Evolutionary conservation across 2,329 filamentous ascomycete species (phyloP).

Genomic region (Fusarium mexicanum): DNA sequence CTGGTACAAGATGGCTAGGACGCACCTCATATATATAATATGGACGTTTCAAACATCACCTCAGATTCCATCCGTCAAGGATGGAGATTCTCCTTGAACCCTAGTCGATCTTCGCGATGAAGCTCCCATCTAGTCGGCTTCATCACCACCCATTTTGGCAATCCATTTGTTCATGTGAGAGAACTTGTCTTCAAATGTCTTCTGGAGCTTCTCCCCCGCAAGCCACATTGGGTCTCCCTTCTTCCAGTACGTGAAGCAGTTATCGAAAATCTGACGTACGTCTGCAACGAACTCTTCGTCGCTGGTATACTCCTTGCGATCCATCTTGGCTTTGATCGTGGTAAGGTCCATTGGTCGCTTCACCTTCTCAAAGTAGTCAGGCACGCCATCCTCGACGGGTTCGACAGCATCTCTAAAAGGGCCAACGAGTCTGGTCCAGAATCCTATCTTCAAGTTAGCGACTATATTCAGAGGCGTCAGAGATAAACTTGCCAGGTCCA

Average conservation of each 20-base stretch:
- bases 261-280: constrained; percentile 69
- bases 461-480: not conserved
- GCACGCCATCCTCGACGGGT: constrained; percentile 65
- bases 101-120: not conserved
- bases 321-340: constrained; percentile 70
- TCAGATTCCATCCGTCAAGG: not conserved
- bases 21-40: not conserved
- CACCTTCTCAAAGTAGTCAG: constrained; percentile 69
- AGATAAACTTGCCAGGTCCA: constrained; percentile 60
- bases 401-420: constrained; percentile 70
- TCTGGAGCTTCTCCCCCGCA: constrained; percentile 67
- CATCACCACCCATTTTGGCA: constrained; percentile 58
- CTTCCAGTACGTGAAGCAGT: constrained; percentile 72
- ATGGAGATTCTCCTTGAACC: not conserved
- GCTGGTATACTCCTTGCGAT: constrained; percentile 59
- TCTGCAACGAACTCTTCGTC: constrained; percentile 66
- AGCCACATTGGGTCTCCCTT: constrained; percentile 64
- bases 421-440: constrained; percentile 73
- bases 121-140: constrained; percentile 41
- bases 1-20: not conserved
- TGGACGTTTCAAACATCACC: not conserved
- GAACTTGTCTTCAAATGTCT: constrained; percentile 68
- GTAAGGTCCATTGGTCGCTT: constrained; percentile 70
- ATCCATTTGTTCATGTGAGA: constrained; percentile 69
- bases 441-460: constrained; percentile 55